phyloP scores from a whole-genome alignment of 140 eudicot genomes.

The Cichorium intybus region DNA sequence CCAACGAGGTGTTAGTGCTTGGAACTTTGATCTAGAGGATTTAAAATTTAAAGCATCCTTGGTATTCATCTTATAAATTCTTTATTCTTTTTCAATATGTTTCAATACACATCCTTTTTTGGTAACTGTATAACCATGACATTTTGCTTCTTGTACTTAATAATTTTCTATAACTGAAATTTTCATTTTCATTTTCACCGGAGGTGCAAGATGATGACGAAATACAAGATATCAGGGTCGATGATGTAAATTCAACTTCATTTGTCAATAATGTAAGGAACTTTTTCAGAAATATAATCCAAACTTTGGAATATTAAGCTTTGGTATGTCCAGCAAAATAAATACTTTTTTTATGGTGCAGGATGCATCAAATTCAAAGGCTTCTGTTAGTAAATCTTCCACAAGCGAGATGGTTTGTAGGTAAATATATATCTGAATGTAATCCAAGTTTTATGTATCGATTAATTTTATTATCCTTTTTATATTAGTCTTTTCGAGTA shows the following conservation, averaged over 20 bases:
- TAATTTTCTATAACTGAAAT: neutral
- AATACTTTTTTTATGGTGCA: conserved; percentile 30
- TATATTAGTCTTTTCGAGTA: neutral
- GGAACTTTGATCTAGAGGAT: conserved; percentile 97
- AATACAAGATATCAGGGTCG: conserved; percentile 60
- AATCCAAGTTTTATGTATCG: neutral
- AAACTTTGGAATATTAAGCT: conserved; percentile 4
- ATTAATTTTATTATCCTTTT: neutral
- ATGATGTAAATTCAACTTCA: conserved; percentile 46
- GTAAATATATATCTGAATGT: conserved; percentile 32
- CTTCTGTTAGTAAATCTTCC: conserved; percentile 34
- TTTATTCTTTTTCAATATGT: neutral
- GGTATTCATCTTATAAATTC: conserved; percentile 45
- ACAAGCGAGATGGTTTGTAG: conserved; percentile 45
- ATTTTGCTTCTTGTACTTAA: neutral
- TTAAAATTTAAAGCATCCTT: conserved; percentile 86
- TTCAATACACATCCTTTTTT: neutral
- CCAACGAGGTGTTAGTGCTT: conserved; percentile 99
- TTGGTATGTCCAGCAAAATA: conserved; percentile 9
- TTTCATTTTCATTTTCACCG: neutral
- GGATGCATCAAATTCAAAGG: conserved; percentile 50
- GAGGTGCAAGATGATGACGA: conserved; percentile 97
- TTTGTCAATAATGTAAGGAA: conserved; percentile 45
- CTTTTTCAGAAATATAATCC: neutral
- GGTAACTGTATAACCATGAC: neutral